Evolutionary conservation across 2,329 filamentous ascomycete genomes (phyloP).

Genomic region (Ceratocystiopsis brevicomis): DNA sequence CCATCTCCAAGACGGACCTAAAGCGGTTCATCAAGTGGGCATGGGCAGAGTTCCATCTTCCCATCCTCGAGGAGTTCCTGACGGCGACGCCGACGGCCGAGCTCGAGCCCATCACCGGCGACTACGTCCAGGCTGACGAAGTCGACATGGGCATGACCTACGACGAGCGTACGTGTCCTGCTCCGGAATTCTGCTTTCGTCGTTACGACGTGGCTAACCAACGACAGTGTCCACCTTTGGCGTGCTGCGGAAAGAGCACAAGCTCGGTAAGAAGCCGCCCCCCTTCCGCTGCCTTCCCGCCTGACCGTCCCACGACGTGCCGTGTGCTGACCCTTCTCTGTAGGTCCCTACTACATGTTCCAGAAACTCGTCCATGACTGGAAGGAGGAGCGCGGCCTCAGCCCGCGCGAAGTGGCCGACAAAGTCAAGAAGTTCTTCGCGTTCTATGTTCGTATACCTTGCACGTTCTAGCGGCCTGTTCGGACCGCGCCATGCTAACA

Average conservation of each 20-base stretch:
- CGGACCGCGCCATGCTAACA: too few species aligned
- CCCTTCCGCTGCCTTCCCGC: background rate
- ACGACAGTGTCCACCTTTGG: slow-evolving; percentile 12
- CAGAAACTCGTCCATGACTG: slow-evolving; percentile 27
- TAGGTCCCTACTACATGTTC: slow-evolving; percentile 25
- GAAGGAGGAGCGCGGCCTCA: slow-evolving; percentile 16
- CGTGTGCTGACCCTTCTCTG: too few species aligned
- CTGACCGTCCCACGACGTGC: background rate
- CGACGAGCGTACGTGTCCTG: slow-evolving; percentile 16
- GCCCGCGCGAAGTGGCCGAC: slow-evolving; percentile 24
- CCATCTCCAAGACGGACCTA: slow-evolving; percentile 41
- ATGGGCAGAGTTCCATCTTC: slow-evolving; percentile 36
- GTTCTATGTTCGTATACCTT: slow-evolving; percentile 22
- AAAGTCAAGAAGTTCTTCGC: slow-evolving; percentile 28
- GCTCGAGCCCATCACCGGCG: slow-evolving; percentile 42
- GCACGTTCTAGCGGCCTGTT: background rate
- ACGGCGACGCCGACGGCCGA: slow-evolving; percentile 43
- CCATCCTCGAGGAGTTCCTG: slow-evolving; percentile 47
- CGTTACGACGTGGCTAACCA: background rate
- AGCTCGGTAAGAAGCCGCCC: slow-evolving; percentile 17
- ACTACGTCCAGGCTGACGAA: slow-evolving; percentile 33
- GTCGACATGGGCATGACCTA: slow-evolving; percentile 36
- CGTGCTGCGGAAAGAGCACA: slow-evolving; percentile 24
- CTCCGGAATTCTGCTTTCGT: background rate
- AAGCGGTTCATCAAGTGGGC: slow-evolving; percentile 55